Base-by-base conservation (phyloP, 352 stramenopile genomes). In the Halophytophthora polymorphica region DNA sequence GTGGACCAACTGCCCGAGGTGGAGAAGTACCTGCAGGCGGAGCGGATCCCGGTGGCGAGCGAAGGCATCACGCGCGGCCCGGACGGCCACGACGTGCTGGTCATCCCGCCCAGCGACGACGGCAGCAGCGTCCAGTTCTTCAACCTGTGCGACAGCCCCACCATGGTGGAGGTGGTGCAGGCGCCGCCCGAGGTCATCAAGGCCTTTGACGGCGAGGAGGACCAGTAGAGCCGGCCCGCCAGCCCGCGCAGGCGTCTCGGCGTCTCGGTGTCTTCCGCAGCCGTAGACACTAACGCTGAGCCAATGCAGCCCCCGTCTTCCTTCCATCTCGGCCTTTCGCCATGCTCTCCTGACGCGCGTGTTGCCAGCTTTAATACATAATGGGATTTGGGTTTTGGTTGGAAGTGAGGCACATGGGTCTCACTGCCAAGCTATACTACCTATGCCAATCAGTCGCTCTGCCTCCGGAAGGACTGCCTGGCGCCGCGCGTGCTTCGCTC, bases 131-230 rank as follows among this genome's bases (percentile, higher is more conserved):
- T 86, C 21, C 64, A 87, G 70, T 81, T 89, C 46, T 91, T 93
- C 62, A 90, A 93, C 65, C 50, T 93, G 56, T 90, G 77, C 58
- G 80, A 90, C 63, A 82, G 76, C 57, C 80, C 80, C 33, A 83
- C 83, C 10, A 61, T 90, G 49, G 83, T 93, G 36, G 83, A 93
- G 67, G 69, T 93, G 28, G 78, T 93, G 60, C 83, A 93, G 59
- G 83, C 83, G 38, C 79, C 83, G 1, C 53, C 70, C 17, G 76
- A 88, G n/a, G 44, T 93, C 36, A 86, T 93, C 48, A 74, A 86
- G 58, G 83, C 89, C 56, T 90, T 84, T 47, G 64, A 82, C 7
- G 71, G 77, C 8, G 77, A 85, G 28, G 53, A 56, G 2, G 56
- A 71, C 34, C 47, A 59, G 43, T 41, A 10, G 45, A 12, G 23